Evolutionary conservation across 1,139 yeast genomes (phyloP).

Genomic region (Debaryomycetaceae sp.): DNA sequence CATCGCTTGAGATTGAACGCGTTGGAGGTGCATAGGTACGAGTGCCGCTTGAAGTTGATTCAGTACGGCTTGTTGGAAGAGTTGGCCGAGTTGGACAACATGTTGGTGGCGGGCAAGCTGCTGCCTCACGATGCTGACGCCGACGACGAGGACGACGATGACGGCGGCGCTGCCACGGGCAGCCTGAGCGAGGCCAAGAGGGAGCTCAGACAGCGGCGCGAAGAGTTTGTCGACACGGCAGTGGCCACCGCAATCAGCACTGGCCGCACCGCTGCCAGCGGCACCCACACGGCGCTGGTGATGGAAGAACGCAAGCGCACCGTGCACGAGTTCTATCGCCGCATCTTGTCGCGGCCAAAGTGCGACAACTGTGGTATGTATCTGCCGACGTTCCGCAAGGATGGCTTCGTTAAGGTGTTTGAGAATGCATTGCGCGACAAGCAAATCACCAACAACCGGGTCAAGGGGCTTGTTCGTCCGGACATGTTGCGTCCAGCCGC

Average conservation of each 20-base stretch:
- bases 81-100: conserved; percentile 64
- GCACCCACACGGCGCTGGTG: conserved; percentile 78
- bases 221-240: conserved; percentile 62
- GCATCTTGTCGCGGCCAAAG: conserved; percentile 68
- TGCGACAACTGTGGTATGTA: conserved; percentile 97
- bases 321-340: conserved; percentile 72
- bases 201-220: conserved; percentile 57
- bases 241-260: conserved; percentile 74
- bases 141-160: conserved; percentile 23
- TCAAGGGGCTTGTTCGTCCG: conserved; percentile 72
- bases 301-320: conserved; percentile 79
- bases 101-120: conserved; percentile 31
- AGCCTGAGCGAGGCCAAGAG: conserved; percentile 32
- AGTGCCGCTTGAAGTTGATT: conserved; percentile 74
- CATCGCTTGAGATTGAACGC: conserved; percentile 72
- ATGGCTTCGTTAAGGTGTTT: conserved; percentile 88
- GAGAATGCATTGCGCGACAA: conserved; percentile 82
- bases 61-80: conserved; percentile 89
- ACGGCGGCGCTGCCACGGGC: conserved; percentile 14
- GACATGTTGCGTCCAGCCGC: conserved; percentile 50
- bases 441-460: conserved; percentile 75
- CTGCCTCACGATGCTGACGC: conserved; percentile 20
- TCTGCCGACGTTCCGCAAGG: conserved; percentile 91
- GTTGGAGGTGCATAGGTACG: conserved; percentile 67
- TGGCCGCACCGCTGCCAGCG: conserved; percentile 64